Evolutionary conservation across 1,284 basidiomycete genomes (phyloP).

Genomic region (Trichosporon ovoides): DNA sequence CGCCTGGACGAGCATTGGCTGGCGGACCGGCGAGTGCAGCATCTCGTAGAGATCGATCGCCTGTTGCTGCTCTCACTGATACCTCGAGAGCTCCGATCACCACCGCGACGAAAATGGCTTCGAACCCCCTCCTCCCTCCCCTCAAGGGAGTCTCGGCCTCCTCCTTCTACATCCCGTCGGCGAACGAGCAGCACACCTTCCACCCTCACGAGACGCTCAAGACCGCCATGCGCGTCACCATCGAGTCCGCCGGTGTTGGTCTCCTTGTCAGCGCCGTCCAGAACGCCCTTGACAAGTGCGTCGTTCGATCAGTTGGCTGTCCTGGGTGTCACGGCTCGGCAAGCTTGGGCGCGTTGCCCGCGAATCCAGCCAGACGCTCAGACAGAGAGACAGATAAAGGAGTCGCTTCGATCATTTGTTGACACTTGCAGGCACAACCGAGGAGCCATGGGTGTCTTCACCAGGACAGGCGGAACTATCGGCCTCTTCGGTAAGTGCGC

Average conservation of each 20-base stretch:
- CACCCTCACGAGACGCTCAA: constrained; percentile 37
- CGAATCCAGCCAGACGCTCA: background rate
- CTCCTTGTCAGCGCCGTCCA: constrained; percentile 73
- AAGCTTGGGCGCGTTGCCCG: background rate
- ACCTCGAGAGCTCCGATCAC: constrained; percentile 6
- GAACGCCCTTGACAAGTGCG: constrained; percentile 66
- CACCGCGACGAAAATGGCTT: constrained; percentile 21
- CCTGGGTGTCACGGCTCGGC: no score
- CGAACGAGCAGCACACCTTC: constrained; percentile 35
- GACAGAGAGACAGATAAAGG: background rate
- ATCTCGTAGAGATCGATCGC: constrained; percentile 7
- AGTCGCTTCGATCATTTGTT: background rate
- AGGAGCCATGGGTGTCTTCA: constrained; percentile 82
- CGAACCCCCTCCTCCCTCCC: constrained; percentile 38
- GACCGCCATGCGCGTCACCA: constrained; percentile 57
- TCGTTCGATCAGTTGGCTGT: background rate
- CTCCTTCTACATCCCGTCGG: constrained; percentile 37
- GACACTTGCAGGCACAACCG: constrained; percentile 57
- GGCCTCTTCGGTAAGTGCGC: constrained; percentile 70
- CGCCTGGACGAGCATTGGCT: constrained; percentile 19
- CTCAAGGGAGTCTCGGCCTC: constrained; percentile 22
- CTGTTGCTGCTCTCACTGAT: constrained; percentile 4
- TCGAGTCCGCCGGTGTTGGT: constrained; percentile 68
- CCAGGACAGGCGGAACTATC: constrained; percentile 70
- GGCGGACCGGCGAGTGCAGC: background rate